These are phyloP conservation scores for Moesziomyces parantarcticus DNA, from an alignment of 1,284 basidiomycete species.

Conservation along the genomic window DNA sequence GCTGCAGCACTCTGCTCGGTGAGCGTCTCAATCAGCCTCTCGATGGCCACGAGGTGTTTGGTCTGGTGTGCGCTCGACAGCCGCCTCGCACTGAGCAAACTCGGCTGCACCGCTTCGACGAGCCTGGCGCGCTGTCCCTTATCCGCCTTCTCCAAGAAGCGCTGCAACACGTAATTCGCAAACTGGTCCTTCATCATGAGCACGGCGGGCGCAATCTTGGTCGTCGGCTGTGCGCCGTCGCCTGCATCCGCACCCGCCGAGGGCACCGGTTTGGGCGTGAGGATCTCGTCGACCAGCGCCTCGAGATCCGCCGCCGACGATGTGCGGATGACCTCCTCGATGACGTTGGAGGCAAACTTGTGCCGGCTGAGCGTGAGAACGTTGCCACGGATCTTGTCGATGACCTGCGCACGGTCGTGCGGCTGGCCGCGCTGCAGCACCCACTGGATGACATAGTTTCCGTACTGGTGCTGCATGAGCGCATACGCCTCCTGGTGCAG, in stretches of 20 bases:
- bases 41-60: constrained; percentile 56
- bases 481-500: constrained; percentile 76
- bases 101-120: constrained; percentile 39
- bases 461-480: constrained; percentile 69
- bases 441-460: constrained; percentile 94
- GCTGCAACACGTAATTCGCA: constrained; percentile 72
- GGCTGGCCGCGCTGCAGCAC: constrained; percentile 82
- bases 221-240: not conserved
- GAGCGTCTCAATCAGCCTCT: constrained; percentile 45
- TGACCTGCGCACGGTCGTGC: constrained; percentile 78
- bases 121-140: constrained; percentile 39
- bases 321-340: constrained; percentile 86
- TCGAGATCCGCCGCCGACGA: constrained; percentile 76
- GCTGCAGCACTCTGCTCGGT: not conserved
- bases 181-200: constrained; percentile 90
- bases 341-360: constrained; percentile 97
- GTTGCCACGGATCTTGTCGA: constrained; percentile 80
- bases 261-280: constrained; percentile 69
- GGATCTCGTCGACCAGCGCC: constrained; percentile 82
- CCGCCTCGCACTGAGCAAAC: constrained; percentile 37
- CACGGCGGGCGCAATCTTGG: constrained; percentile 43
- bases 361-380: constrained; percentile 77
- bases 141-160: constrained; percentile 61
- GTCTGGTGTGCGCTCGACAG: constrained; percentile 10
- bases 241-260: not conserved